Base-by-base conservation (phyloP, 23 red algal species). In the Gracilaria gracilis region DNA sequence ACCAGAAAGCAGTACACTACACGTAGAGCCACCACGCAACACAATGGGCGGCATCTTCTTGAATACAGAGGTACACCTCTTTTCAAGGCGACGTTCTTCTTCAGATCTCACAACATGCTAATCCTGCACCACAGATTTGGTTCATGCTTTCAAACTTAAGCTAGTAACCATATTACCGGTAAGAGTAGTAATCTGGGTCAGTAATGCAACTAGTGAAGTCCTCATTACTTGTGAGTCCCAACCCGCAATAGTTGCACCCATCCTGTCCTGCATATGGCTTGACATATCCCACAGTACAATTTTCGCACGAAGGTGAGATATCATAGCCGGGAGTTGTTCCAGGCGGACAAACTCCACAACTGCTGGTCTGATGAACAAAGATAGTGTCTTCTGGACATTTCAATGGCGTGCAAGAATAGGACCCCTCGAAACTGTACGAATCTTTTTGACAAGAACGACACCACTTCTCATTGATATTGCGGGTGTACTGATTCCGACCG, bases 171-270 rank as follows among this genome's bases (percentile, higher is more conserved):
- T 48, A 48, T 12, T 48, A n/a, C n/a, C n/a, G n/a, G n/a, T n/a
- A n/a, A n/a, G n/a, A n/a, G n/a, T n/a, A n/a, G n/a, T 55, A 55
- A 55, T 55, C 51, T 55, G 51, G 51, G 51, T 55, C 51, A 55
- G 11, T 1, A 15, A 55, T 20, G 16, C 51, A 55, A 15, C 19
- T 15, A 19, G 51, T 55, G 17, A 55, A 55, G 51, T 55, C 51
- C 19, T 55, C 51, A 55, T 55, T 55, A 15, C 51, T 55, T 2
- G 51, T 55, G 1, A 19, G 16, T 20, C 9, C 9, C 7, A 17
- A 55, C 2, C 14, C 11, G 16, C 51, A 55, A 19, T 55, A 55
- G 1, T 9, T 20, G 51, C 51, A 55, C 1, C 2, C 11, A 20
- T 9, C 1, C 8, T 55, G 8, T 55, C 51, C 51, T 55, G 51